These are phyloP conservation scores for Myriosclerotinia scirpicola DNA, from an alignment of 2,329 filamentous ascomycete species.

Conservation along the genomic window DNA sequence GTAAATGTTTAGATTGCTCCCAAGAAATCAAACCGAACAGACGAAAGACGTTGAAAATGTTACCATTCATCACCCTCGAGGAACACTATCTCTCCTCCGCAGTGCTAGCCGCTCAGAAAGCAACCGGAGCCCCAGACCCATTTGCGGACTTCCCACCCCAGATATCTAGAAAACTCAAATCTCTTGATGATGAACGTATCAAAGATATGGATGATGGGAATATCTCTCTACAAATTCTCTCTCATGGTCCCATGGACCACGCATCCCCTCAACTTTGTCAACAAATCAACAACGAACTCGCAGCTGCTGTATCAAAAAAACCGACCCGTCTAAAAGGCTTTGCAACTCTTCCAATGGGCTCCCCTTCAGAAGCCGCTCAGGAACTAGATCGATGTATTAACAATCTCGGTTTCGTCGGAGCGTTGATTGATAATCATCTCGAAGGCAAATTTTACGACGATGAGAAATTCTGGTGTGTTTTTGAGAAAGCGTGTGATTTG, in stretches of 20 bases:
- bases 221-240: conserved; percentile 38
- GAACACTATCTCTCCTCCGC: conserved; percentile 42
- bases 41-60: conserved; percentile 21
- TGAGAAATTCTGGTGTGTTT: conserved; percentile 43
- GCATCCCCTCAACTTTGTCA: conserved; percentile 25
- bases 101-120: conserved; percentile 18
- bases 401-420: conserved; percentile 50
- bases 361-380: conserved; percentile 42
- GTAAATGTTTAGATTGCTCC: too few species aligned
- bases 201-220: conserved; percentile 35
- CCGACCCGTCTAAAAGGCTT: conserved; percentile 46
- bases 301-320: conserved; percentile 37
- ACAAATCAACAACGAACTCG: conserved; percentile 41
- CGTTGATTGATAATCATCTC: conserved; percentile 48
- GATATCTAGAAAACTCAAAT: conserved; percentile 28
- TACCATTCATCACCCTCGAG: conserved; percentile 45
- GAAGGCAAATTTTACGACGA: conserved; percentile 47
- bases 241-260: conserved; percentile 37
- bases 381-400: conserved; percentile 45
- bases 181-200: conserved; percentile 33
- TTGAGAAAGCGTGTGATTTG: conserved; percentile 42
- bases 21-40: neutral
- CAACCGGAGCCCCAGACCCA: conserved; percentile 8
- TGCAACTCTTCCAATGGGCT: conserved; percentile 45
- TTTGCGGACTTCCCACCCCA: conserved; percentile 39